These are phyloP conservation scores for Lagerstroemia fauriei DNA, from an alignment of 441 rosid species.

Conservation along the genomic window DNA sequence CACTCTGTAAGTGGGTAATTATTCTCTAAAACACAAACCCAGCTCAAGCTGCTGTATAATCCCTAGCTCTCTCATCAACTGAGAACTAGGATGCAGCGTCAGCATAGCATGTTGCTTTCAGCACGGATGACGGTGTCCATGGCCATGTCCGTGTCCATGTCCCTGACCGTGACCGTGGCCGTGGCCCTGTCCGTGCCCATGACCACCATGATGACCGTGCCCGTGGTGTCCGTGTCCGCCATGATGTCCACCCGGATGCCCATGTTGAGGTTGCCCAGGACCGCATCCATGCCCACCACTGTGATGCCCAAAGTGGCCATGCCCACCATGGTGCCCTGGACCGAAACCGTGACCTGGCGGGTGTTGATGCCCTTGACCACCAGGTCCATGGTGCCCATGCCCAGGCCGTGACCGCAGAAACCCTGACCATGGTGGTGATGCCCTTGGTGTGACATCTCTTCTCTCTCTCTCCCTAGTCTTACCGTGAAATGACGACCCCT, in stretches of 20 bases:
- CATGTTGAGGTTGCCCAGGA: not conserved
- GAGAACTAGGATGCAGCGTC: no score
- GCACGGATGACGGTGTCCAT: not conserved
- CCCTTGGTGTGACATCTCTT: not conserved
- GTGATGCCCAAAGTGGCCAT: not conserved
- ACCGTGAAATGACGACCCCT: not conserved
- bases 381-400: not conserved
- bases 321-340: not conserved
- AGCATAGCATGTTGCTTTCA: no score
- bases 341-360: not conserved
- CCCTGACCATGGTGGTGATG: not conserved
- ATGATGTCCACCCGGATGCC: not conserved
- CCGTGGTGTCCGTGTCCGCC: not conserved
- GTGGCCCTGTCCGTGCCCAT: not conserved
- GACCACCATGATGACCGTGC: not conserved
- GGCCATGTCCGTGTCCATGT: not conserved
- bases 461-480: not conserved
- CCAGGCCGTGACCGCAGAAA: no score
- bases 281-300: not conserved
- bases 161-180: not conserved
- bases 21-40: no score
- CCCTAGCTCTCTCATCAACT: no score
- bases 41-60: no score
- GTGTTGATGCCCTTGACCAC: not conserved
- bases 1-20: not conserved